These are phyloP conservation scores for Tricholoma bakamatsutake DNA, from an alignment of 768 basidiomycete species.

Conservation along the genomic window DNA sequence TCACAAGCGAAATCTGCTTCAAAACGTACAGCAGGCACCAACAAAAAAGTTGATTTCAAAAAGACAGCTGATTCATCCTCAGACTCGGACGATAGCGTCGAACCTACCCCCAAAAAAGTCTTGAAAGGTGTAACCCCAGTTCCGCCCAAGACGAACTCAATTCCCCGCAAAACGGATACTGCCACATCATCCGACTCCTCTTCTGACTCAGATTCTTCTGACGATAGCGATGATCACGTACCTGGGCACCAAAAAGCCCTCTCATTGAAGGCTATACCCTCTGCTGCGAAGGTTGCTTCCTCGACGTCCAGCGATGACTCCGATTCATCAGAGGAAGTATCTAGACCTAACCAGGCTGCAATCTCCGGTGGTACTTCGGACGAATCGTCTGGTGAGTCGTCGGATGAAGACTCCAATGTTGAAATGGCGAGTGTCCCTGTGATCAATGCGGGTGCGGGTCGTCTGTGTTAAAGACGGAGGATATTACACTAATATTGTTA, in stretches of 20 bases:
- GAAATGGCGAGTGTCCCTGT: constrained; percentile 49
- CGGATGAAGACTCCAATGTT: constrained; percentile 47
- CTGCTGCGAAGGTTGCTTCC: constrained; percentile 5
- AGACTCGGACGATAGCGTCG: background rate
- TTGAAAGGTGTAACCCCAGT: background rate
- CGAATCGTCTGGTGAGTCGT: constrained; percentile 18
- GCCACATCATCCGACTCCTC: constrained; percentile 20
- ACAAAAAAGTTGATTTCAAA: constrained; percentile 10
- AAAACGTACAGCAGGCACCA: constrained; percentile 14
- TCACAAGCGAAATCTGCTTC: constrained; percentile 27
- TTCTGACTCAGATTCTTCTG: constrained; percentile 14
- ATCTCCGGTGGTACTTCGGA: constrained; percentile 13
- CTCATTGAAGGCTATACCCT: constrained; percentile 5
- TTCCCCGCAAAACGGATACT: background rate
- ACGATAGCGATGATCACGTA: constrained; percentile 1
- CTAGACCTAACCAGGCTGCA: constrained; percentile 20
- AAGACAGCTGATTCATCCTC: constrained; percentile 1
- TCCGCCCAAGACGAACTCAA: constrained; percentile 2
- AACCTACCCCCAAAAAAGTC: background rate
- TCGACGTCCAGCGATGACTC: constrained; percentile 13
- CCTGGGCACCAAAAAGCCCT: constrained; percentile 8
- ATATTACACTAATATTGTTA: background rate
- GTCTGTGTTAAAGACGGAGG: constrained; percentile 1
- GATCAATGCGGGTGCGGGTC: constrained; percentile 32
- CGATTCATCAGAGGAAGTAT: constrained; percentile 18